Conservation (phyloP, 805 yeast species). For the Cyberlindnera maclurae region DNA sequence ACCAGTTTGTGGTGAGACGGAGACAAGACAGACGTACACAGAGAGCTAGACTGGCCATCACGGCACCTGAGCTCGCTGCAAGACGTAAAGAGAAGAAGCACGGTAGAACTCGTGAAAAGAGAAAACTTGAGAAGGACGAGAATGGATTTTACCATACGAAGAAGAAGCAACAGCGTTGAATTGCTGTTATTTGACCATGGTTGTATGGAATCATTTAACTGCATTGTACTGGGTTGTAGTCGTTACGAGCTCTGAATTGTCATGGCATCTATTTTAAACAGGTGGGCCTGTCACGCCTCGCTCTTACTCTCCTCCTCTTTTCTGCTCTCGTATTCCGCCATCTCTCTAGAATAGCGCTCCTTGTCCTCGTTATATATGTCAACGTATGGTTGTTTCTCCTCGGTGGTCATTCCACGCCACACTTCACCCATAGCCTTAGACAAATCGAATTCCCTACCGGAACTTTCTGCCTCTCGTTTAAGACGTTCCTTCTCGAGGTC, state of each 20-base stretch:
- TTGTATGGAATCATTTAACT: background rate
- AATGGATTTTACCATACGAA: slow-evolving; percentile 68
- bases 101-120: slow-evolving; percentile 65
- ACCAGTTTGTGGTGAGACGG: slow-evolving; percentile 48
- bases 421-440: slow-evolving; percentile 76
- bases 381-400: slow-evolving; percentile 64
- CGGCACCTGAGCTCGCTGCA: slow-evolving; percentile 79
- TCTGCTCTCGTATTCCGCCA: slow-evolving; percentile 42
- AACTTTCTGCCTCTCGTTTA: slow-evolving; percentile 48
- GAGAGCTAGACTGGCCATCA: slow-evolving; percentile 67
- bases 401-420: slow-evolving; percentile 72
- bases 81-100: slow-evolving; percentile 72
- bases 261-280: too few relatives aligned
- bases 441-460: slow-evolving; percentile 52
- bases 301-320: background rate
- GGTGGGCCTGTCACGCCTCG: too few relatives aligned
- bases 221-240: too few relatives aligned
- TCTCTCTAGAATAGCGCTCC: slow-evolving; percentile 65
- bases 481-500: slow-evolving; percentile 77
- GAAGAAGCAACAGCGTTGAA: slow-evolving; percentile 27
- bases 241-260: too few relatives aligned
- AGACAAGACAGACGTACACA: slow-evolving; percentile 72
- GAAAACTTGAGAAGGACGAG: slow-evolving; percentile 68
- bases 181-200: background rate
- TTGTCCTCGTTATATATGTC: slow-evolving; percentile 74